phyloP scores from a whole-genome alignment of 1,139 yeast genomes.

The Hanseniaspora sp. region DNA sequence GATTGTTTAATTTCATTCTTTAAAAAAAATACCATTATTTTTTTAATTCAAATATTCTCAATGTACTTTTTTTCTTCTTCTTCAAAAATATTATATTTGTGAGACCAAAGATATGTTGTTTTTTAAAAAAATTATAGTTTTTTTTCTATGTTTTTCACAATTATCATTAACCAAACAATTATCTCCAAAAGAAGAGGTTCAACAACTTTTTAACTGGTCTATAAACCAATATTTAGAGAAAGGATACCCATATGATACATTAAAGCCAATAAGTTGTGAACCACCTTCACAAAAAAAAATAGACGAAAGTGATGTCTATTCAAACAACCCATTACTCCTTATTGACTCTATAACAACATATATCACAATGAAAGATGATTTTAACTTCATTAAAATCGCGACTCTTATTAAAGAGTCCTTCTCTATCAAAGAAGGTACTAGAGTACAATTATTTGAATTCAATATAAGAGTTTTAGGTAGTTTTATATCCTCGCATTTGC shows the following conservation, averaged over 20 bases:
- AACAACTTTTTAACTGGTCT: constrained; percentile 56
- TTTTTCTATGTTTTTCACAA: background rate
- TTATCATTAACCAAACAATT: background rate
- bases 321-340: constrained; percentile 67
- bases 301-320: constrained; percentile 70
- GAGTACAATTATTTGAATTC: constrained; percentile 78
- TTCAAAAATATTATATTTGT: too few relatives aligned
- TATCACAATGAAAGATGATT: constrained; percentile 57
- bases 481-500: constrained; percentile 61
- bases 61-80: too few relatives aligned
- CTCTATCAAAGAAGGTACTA: constrained; percentile 49
- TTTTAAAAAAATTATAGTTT: background rate
- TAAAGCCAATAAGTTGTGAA: constrained; percentile 59
- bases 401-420: constrained; percentile 33
- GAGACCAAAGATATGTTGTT: background rate
- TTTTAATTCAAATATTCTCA: too few relatives aligned
- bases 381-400: constrained; percentile 43
- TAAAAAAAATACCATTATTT: too few relatives aligned
- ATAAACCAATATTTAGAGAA: constrained; percentile 58
- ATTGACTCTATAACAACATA: constrained; percentile 72
- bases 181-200: constrained; percentile 16
- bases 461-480: constrained; percentile 76
- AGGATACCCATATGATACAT: constrained; percentile 80
- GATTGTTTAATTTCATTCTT: too few relatives aligned
- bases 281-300: constrained; percentile 56